Percentiles rank a stretch among this genome's conserved stretches.
These are phyloP conservation scores for Boletus rufocinnamomeus DNA, from an alignment of 768 basidiomycete species.

Conservation along the genomic window DNA sequence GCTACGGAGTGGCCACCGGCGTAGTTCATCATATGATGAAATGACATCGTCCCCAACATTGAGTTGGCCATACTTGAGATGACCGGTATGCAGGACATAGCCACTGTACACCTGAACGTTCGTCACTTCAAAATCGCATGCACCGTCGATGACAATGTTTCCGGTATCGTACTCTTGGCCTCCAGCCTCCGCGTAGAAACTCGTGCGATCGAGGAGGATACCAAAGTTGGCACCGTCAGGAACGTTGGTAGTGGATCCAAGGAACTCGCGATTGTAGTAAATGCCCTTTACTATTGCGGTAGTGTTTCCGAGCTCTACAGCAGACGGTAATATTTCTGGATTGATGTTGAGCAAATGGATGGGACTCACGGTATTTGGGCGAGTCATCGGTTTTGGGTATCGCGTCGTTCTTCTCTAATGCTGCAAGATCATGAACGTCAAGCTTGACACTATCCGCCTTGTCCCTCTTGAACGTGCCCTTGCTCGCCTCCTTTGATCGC, in stretches of 20 bases:
- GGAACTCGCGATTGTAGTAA: slow-evolving; percentile 79
- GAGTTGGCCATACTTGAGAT: slow-evolving; percentile 84
- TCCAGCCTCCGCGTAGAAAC: slow-evolving; percentile 97
- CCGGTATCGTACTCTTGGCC: slow-evolving; percentile 98
- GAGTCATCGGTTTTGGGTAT: slow-evolving; percentile 94
- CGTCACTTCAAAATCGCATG: slow-evolving; percentile 89
- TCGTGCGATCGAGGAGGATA: slow-evolving; percentile 85
- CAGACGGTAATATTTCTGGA: slow-evolving; percentile 4
- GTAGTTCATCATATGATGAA: slow-evolving; percentile 92
- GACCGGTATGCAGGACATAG: slow-evolving; percentile 92
- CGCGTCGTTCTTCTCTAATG: slow-evolving; percentile 71
- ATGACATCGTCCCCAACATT: slow-evolving; percentile 80
- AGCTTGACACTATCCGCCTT: slow-evolving; percentile 75
- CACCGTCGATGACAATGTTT: slow-evolving; percentile 88
- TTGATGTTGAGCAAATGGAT: not conserved
- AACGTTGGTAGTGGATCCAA: slow-evolving; percentile 63
- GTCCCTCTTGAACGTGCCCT: slow-evolving; percentile 74
- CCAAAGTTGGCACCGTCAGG: slow-evolving; percentile 75
- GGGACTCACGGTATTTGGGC: slow-evolving; percentile 78
- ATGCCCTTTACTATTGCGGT: slow-evolving; percentile 78
- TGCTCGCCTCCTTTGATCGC: slow-evolving; percentile 88
- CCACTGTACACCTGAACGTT: slow-evolving; percentile 95
- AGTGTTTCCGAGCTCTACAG: slow-evolving; percentile 73
- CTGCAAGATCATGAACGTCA: slow-evolving; percentile 92
- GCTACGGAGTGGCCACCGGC: slow-evolving; percentile 93